Conservation (phyloP, 1,139 yeast species). For the Yamadazyma songkhlaensis region DNA sequence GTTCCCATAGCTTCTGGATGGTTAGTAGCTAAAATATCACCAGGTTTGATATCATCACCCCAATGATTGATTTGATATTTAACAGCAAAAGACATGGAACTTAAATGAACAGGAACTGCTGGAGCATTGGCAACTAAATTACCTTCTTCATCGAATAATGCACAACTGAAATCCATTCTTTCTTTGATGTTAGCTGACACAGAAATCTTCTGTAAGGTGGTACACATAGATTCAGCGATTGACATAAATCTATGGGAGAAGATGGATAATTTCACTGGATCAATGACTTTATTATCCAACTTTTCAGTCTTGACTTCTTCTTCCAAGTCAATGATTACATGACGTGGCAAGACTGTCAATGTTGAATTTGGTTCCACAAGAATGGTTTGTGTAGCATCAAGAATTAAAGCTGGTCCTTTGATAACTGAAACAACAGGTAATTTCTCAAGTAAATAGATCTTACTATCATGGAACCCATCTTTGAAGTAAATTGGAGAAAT, state of each 20-base stretch:
- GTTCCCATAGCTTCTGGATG: conserved; percentile 20
- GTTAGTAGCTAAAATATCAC: conserved; percentile 20
- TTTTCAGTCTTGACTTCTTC: conserved; percentile 4
- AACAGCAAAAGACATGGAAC: conserved; percentile 21
- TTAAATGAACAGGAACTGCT: conserved; percentile 22
- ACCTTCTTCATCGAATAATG: conserved; percentile 18
- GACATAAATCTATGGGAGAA: conserved; percentile 23
- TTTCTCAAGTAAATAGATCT: conserved; percentile 15
- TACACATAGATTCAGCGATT: conserved; percentile 22
- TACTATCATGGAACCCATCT: conserved; percentile 28
- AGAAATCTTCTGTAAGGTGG: conserved; percentile 20
- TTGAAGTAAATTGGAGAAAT: conserved; percentile 34
- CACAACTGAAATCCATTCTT: conserved; percentile 32
- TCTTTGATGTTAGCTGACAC: conserved; percentile 23
- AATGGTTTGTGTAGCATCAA: conserved; percentile 22
- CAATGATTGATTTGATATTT: conserved; percentile 17
- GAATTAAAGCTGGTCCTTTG: conserved; percentile 19
- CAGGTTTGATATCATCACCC: conserved; percentile 16
- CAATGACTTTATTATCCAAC: conserved; percentile 11
- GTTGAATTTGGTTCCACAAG: conserved; percentile 18
- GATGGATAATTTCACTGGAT: conserved; percentile 20
- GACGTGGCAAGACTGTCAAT: conserved; percentile 18
- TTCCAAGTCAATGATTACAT: conserved; percentile 23
- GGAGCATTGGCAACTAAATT: conserved; percentile 22
- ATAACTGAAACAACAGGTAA: conserved; percentile 17